Evolutionary conservation across 306 rosid genomes (phyloP), one percentile per base, ranked within the genome.

Genomic region (Abrus precatorius): DNA sequence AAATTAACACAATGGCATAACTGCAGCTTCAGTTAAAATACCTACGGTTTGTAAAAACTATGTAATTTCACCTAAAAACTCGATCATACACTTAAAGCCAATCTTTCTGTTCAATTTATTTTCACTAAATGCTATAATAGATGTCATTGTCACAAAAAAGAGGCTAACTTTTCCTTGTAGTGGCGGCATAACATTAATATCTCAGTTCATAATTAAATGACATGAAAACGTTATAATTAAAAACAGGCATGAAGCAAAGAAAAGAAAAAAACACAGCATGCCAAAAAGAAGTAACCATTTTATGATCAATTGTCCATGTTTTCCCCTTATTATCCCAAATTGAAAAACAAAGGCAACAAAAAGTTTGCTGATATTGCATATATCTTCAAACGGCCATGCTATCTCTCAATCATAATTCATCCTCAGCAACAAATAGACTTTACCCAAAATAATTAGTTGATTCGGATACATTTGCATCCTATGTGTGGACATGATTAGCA

Each of bases 151-250:
- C 63, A 56, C 63, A 56, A 28, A 56, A 56, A 56, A 11, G 27
- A 14, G 61, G 11, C 61, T 20, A 55, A 20, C 7, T 10, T 56
- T 8, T 7, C 34, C 36, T 54, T 56, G 63, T 28, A 56, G 12
- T 29, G 28, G 28, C 7, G 29, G 47, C 69, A 63, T 63, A 63
- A n/a, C 69, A 63, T 63, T 7, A 32, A 60, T 60, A 60, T 32
- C 67, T 36, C n/a, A 60, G 41, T 34, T 62, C 45, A 44, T 62
- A 34, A 28, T 33, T 60, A 61, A 34, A 9, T 61, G 40, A 60
- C 66, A 38, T 38, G 6, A 5, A 27, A 57, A 2, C 29, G 38
- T 13, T 50, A 50, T 50, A 11, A 50, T 50, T 2, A 62, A 14
- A 65, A 65, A 38, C 33, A 41, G 50, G 8, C 50, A 65, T 60